A percentile compares a stretch with the other conserved stretches of the same genome.
Evolutionary conservation across 2,329 filamentous ascomycete species (phyloP).

Genomic region (Pochonia chlamydosporia): DNA sequence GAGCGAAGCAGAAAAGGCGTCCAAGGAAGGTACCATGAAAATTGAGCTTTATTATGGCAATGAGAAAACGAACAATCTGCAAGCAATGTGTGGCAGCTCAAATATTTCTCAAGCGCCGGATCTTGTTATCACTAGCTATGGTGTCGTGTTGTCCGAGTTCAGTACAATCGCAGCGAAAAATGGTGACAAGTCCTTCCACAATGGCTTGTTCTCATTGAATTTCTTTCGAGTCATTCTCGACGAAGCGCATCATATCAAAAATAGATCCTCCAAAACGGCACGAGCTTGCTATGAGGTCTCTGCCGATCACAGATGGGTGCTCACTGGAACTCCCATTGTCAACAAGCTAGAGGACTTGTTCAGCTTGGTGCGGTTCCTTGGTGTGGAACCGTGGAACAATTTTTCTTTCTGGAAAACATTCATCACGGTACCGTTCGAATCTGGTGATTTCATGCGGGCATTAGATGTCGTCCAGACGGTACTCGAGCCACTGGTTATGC

Average conservation of each 20-base stretch:
- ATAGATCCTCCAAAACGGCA: conserved; percentile 83
- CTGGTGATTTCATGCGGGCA: conserved; percentile 86
- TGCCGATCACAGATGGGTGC: conserved; percentile 81
- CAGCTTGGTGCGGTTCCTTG: conserved; percentile 83
- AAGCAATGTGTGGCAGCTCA: conserved; percentile 67
- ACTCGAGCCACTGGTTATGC: conserved; percentile 87
- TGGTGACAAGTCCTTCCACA: conserved; percentile 58
- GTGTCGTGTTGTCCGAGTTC: conserved; percentile 85
- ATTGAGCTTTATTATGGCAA: conserved; percentile 86
- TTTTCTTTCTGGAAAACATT: conserved; percentile 99
- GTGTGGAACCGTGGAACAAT: conserved; percentile 96
- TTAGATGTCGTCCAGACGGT: conserved; percentile 97
- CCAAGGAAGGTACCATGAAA: conserved; percentile 74
- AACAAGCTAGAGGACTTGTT: conserved; percentile 94
- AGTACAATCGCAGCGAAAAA: conserved; percentile 59
- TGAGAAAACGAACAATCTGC: conserved; percentile 76
- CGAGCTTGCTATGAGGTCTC: conserved; percentile 89
- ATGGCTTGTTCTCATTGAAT: conserved; percentile 81
- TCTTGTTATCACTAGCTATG: conserved; percentile 92
- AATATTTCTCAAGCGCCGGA: conserved; percentile 77
- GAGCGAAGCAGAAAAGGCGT: conserved; percentile 88
- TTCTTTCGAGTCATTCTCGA: conserved; percentile 96
- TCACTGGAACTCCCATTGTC: conserved; percentile 95
- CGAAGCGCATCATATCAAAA: conserved; percentile 92
- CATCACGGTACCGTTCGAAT: conserved; percentile 95